A percentile compares a stretch with the other conserved stretches of the same genome.
Conservation (phyloP, 306 rosid genomes). For the Fagus sylvatica region DNA sequence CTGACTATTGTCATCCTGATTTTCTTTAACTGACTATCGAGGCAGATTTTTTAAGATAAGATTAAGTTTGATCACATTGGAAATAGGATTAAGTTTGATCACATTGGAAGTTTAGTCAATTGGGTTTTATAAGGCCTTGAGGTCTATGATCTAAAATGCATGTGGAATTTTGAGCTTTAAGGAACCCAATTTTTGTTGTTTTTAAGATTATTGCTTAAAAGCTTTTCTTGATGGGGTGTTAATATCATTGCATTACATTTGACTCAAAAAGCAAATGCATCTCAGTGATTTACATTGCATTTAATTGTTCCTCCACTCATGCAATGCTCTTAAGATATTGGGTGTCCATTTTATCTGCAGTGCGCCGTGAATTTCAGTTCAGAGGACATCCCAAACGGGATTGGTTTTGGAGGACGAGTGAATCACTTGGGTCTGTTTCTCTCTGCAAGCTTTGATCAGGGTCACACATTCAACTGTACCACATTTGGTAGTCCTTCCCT, state of each 20-base stretch:
- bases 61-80: background rate
- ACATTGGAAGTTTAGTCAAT: background rate
- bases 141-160: background rate
- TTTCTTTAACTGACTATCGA: background rate
- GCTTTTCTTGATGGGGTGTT: background rate
- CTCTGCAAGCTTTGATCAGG: slow-evolving; percentile 76
- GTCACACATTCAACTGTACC: slow-evolving; percentile 73
- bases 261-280: background rate
- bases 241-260: background rate
- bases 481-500: slow-evolving; percentile 92
- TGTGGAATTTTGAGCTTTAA: background rate
- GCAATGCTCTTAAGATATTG: background rate
- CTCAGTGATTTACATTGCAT: background rate
- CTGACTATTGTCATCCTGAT: background rate
- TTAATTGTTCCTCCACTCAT: background rate
- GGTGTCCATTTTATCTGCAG: slow-evolving; percentile 32
- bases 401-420: slow-evolving; percentile 83
- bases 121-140: background rate
- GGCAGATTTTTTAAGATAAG: background rate
- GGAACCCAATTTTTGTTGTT: background rate
- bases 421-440: slow-evolving; percentile 79
- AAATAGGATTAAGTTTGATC: background rate
- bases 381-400: slow-evolving; percentile 86
- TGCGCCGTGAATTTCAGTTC: slow-evolving; percentile 88
- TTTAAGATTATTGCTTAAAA: background rate